Base-by-base conservation (phyloP, 345 rosid species). In the Aquilaria malaccensis region DNA sequence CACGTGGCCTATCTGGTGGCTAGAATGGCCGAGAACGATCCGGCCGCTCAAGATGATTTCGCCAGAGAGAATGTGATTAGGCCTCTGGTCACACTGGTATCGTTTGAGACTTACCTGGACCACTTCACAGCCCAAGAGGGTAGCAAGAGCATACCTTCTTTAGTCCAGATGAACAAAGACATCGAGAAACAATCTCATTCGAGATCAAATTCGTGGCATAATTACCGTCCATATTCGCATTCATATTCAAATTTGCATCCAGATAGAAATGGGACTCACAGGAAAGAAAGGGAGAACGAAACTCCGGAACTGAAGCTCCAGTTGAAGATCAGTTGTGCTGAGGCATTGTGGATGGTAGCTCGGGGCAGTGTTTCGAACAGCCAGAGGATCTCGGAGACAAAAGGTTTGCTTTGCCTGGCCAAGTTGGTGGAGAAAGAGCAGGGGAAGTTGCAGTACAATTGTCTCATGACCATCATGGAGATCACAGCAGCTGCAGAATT, bases 341-440 rank as follows among this genome's bases (percentile, higher is more conserved):
- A 80, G 76, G 98, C 98, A 30, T 32, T 89, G 50, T 89, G 89
- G 97, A 89, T 80, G 96, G 85, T 93, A 48, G 89, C 97, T 2
- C 81, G 74, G 57, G 89, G 76, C 55, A 93, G 86, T 63, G 80
- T 87, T 14, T 64, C 76, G 1, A 93, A 93, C 63, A 82, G 97
- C 72, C 76, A 72, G 80, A 80, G 82, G 65, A 84, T 93, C 45
- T 80, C 97, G 0, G 98, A 93, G 72, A 93, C 98, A 0, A 93
- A 89, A 73, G 98, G 98, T 22, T 68, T 93, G 73, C 97, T 93
- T 68, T 80, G 95, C 69, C 75, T 93, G 70, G 98, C 97, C 0
- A 93, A 87, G 71, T 73, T 89, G 63, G 86, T 93, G 1, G 97
- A 89, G 61, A 84, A 61, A 29, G 95, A 81, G 67, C 71, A 60